Percentiles rank a stretch among this genome's conserved stretches.
Conservation (phyloP, 2,329 filamentous ascomycete genomes). For the Fusarium compactum region DNA sequence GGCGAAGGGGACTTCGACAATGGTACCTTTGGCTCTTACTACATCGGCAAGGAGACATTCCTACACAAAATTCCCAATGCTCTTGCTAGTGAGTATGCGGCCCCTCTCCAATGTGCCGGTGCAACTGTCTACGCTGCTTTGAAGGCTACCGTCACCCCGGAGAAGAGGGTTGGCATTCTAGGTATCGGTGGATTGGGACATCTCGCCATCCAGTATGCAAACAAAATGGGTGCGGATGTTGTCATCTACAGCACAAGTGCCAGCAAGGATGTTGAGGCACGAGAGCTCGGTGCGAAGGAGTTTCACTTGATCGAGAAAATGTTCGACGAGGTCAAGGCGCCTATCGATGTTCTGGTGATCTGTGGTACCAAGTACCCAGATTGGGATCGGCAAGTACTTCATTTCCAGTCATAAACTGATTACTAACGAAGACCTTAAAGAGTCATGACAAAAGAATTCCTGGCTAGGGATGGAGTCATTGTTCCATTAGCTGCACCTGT, state of each 20-base stretch:
- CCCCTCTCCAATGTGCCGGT: constrained; percentile 11
- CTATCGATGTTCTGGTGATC: constrained; percentile 11
- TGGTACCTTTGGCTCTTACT: constrained; percentile 6
- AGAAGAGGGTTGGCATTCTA: constrained; percentile 6
- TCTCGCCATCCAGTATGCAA: constrained; percentile 8
- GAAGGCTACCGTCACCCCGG: constrained; percentile 5
- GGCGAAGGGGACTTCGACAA: constrained; percentile 9
- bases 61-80: constrained; percentile 1
- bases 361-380: constrained; percentile 18
- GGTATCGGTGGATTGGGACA: constrained; percentile 16
- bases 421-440: accelerated
- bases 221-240: constrained; percentile 12
- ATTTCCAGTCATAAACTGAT: accelerated
- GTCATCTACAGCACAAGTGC: constrained; percentile 13
- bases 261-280: constrained; percentile 7
- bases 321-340: constrained; percentile 3
- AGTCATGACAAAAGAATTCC: constrained; percentile 12
- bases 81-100: constrained; percentile 16
- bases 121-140: constrained; percentile 17
- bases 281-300: constrained; percentile 3
- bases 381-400: constrained; percentile 38
- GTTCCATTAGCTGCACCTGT: constrained; percentile 10
- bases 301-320: constrained; percentile 3
- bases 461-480: constrained; percentile 1
- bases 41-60: constrained; percentile 14